Evolutionary conservation across 306 rosid species (phyloP).

Genomic region (Quercus cerris): DNA sequence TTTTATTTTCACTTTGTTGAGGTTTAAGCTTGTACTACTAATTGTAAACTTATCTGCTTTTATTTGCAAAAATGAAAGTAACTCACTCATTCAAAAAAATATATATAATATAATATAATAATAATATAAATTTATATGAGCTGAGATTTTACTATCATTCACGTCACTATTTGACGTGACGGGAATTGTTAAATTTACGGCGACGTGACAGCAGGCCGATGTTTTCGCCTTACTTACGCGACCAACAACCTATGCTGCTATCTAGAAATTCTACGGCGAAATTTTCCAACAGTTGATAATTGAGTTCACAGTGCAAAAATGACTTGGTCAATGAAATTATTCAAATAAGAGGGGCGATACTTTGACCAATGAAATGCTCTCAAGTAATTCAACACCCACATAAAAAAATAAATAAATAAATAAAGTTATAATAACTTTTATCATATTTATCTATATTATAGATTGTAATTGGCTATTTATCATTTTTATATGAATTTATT

Average conservation of each 20-base stretch:
- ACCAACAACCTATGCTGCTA: slow-evolving; percentile 5
- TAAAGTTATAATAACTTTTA: too few relatives aligned
- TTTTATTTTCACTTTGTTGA: too few relatives aligned
- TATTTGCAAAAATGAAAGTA: too few relatives aligned
- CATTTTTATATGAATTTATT: too few relatives aligned
- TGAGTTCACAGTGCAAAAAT: not conserved
- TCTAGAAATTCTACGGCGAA: not conserved
- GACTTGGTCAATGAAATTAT: slow-evolving; percentile 12
- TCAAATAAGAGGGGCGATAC: not conserved
- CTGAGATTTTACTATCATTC: not conserved
- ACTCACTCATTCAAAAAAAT: not conserved
- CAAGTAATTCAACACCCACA: too few relatives aligned
- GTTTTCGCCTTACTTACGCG: slow-evolving; percentile 25
- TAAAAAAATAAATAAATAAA: too few relatives aligned
- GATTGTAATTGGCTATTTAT: too few relatives aligned
- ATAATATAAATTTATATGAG: not conserved
- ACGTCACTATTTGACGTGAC: slow-evolving; percentile 11
- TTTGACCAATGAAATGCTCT: not conserved
- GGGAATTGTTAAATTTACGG: slow-evolving; percentile 13
- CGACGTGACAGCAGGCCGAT: slow-evolving; percentile 19
- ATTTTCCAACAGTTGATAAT: not conserved
- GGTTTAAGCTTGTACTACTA: too few relatives aligned
- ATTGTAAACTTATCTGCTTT: too few relatives aligned
- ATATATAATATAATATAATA: too few relatives aligned
- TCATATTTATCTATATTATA: too few relatives aligned